phyloP scores from a whole-genome alignment of 2,329 filamentous ascomycete genomes.

The Pestalotiopsis sp. region DNA sequence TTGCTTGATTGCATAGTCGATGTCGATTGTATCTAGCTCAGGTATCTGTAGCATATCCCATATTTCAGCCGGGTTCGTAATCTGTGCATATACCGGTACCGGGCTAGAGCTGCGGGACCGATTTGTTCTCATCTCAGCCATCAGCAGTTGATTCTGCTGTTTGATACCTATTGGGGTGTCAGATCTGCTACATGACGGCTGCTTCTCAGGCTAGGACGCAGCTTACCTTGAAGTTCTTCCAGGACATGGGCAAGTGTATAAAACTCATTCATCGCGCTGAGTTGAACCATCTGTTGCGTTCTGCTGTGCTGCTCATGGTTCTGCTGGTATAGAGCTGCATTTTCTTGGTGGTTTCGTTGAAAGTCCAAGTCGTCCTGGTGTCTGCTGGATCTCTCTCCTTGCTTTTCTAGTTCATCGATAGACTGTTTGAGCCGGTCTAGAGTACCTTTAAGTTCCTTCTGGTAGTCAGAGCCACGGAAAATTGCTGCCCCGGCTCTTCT shows the following conservation, averaged over 20 bases:
- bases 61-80: background rate
- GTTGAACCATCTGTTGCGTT: background rate
- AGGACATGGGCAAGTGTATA: background rate
- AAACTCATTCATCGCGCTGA: background rate
- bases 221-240: background rate
- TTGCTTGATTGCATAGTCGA: background rate
- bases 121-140: background rate
- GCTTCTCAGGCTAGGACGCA: background rate
- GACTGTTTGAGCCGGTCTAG: background rate
- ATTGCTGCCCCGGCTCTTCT: background rate
- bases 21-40: background rate
- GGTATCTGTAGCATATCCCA: background rate
- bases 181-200: accelerated
- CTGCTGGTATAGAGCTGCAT: background rate
- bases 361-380: background rate
- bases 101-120: background rate
- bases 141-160: background rate
- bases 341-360: background rate
- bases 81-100: background rate
- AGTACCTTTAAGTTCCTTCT: background rate
- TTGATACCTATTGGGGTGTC: background rate
- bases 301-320: background rate
- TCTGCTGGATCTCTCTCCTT: background rate
- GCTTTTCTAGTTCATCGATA: background rate
- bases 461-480: background rate